Base-by-base conservation (phyloP, 2,329 filamentous ascomycete species). In the Stagonosporopsis vannaccii region DNA sequence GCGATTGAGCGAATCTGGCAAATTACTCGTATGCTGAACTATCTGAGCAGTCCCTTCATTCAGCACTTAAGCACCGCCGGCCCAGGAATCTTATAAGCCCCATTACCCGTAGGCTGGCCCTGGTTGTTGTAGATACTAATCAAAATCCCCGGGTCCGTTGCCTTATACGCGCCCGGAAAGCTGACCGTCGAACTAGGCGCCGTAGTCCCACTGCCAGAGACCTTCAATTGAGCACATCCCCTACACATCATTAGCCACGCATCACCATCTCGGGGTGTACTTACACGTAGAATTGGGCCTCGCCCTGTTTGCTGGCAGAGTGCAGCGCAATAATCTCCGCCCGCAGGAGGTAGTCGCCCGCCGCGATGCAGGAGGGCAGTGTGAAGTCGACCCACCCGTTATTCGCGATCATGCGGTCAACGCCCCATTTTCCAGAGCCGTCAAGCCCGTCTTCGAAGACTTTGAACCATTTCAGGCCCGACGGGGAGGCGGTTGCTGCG, bases 11-110 rank as follows among this genome's bases (percentile, higher is more conserved):
- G 13, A 15, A 32, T 2, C 30, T 32, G 12, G 30, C 12, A 13
- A 15, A 32, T 32, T n/a, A 15, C 30, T 4, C 30, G 3, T 15
- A 32, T 6, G 12, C 13, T 32, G 15, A 32, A 32, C 13, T 32
- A 32, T n/a, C 13, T 32, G 13, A 32, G 2, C 30, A 32, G 30
- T n/a, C 30, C 30, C 13, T 4, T 7, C n/a, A 2, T 37, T 50
- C 40, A 84, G 68, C 82, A 84, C 35, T 70, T 78, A 60, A 84
- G 83, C 4, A 84, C 71, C 1, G 75, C 68, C 32, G 82, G 82
- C 0, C 82, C 82, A 0, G 82, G 82, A 17, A 81, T 75, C 2
- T 72, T 80, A 52, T 84, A 84, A 11, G 73, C 70, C 62, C 56
- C 56, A n/a, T 52, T 59, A 2, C 56, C 56, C 35, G 43, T 30